A percentile compares a stretch with the other conserved stretches of the same genome.
Conservation (phyloP, 192 early-diverging fungal genomes). For the Entomortierella chlamydospora region DNA sequence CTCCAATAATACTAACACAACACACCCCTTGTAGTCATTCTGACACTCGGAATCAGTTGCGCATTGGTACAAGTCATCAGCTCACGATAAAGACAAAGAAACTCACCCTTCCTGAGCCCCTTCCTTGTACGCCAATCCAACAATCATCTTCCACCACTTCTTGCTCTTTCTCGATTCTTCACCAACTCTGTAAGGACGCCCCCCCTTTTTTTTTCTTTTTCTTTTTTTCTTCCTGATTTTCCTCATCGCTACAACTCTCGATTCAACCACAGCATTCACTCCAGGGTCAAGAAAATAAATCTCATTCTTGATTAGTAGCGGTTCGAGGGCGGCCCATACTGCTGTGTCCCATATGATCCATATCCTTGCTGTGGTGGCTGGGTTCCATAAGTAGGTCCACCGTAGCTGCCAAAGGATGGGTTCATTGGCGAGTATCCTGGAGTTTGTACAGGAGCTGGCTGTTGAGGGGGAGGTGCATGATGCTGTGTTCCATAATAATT, state of each 20-base stretch:
- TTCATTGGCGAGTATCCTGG: conserved; percentile 51
- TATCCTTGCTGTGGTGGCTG: conserved; percentile 54
- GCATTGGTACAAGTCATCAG: neutral
- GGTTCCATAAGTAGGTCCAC: conserved; percentile 34
- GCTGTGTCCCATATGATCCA: conserved; percentile 53
- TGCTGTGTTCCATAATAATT: conserved; percentile 50
- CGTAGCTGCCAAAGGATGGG: conserved; percentile 48
- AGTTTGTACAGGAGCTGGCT: conserved; percentile 16
- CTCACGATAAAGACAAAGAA: neutral
- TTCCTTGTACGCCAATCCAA: neutral
- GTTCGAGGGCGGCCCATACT: conserved; percentile 45
- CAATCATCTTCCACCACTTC: neutral
- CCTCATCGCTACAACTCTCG: neutral
- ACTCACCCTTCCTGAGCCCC: neutral
- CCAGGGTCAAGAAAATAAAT: neutral
- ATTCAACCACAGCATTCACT: neutral
- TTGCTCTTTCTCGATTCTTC: neutral
- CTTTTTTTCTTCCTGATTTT: conserved; percentile 11
- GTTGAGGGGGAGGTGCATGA: conserved; percentile 23
- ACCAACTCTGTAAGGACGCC: neutral
- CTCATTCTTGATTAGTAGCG: conserved; percentile 30
- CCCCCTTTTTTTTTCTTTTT: neutral
- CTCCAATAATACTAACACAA: neutral
- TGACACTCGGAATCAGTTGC: conserved; percentile 10
- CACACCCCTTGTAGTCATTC: neutral